Percentiles rank a stretch among this genome's conserved stretches.
Conservation (phyloP, 2,329 filamentous ascomycete genomes). For the Corynespora cassiicola region DNA sequence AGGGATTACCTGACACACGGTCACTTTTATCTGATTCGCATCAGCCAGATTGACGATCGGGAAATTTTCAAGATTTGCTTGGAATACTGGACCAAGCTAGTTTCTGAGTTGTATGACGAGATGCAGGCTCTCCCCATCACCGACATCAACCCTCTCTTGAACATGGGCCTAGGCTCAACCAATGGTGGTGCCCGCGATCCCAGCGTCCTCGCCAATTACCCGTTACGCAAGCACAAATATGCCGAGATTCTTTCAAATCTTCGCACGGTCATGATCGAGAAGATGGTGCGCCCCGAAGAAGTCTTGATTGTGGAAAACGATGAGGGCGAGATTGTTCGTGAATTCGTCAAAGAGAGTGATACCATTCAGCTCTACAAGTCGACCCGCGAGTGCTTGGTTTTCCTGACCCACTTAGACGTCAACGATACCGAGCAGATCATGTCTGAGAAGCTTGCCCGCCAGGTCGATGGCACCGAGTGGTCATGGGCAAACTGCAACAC, state of each 20-base stretch:
- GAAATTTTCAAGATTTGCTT: conserved; percentile 99
- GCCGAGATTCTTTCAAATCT: conserved; percentile 92
- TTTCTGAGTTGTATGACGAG: conserved; percentile 97
- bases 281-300: conserved; percentile 98
- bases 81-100: conserved; percentile 98
- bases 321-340: conserved; percentile 96
- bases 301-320: conserved; percentile 99
- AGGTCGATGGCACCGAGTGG: conserved; percentile 96
- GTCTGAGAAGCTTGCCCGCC: conserved; percentile 95
- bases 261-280: conserved; percentile 98
- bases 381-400: conserved; percentile 94
- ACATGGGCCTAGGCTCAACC: conserved; percentile 72
- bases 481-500: conserved; percentile 99
- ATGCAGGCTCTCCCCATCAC: conserved; percentile 96
- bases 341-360: conserved; percentile 99
- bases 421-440: conserved; percentile 98
- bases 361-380: conserved; percentile 99
- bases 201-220: conserved; percentile 83
- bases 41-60: conserved; percentile 97
- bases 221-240: conserved; percentile 97
- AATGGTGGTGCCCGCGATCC: conserved; percentile 87
- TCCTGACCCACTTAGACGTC: conserved; percentile 95
- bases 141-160: conserved; percentile 88
- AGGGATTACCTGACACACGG: conserved; percentile 93
- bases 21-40: conserved; percentile 97